Percentiles rank a stretch among this genome's conserved stretches.
phyloP scores from a whole-genome alignment of 2,329 filamentous ascomycete genomes.

The Fusarium ambrosium region DNA sequence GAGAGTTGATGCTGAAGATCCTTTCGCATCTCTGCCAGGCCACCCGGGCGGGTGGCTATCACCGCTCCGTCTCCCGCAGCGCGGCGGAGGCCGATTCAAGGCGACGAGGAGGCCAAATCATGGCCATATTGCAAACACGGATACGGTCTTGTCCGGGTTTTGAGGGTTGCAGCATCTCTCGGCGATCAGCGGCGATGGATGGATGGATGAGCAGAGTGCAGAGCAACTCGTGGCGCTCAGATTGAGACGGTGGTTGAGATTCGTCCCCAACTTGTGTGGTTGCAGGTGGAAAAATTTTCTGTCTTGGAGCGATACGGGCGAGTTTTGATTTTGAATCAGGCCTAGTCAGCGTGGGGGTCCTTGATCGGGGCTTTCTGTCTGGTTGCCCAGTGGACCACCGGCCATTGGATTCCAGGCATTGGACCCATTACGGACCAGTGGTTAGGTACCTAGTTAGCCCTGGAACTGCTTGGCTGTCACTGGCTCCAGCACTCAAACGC shows the following conservation, averaged over 20 bases:
- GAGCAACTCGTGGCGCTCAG: conserved; percentile 36
- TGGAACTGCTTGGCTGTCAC: conserved; percentile 1
- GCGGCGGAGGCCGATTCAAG: conserved; percentile 22
- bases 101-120: conserved; percentile 13
- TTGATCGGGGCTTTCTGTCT: conserved; percentile 3
- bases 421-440: neutral
- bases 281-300: conserved; percentile 39
- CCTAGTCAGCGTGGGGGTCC: conserved; percentile 48
- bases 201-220: neutral
- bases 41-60: neutral
- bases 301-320: conserved; percentile 38
- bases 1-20: neutral
- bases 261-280: conserved; percentile 40
- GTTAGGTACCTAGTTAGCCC: neutral
- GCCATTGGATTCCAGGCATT: neutral
- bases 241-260: conserved; percentile 19
- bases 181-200: conserved; percentile 39
- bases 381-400: conserved; percentile 23
- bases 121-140: conserved; percentile 13
- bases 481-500: conserved; percentile 26
- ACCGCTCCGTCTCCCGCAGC: neutral
- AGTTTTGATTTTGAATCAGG: conserved; percentile 48
- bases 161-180: conserved; percentile 31
- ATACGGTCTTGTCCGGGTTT: conserved; percentile 15
- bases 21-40: conserved; percentile 11